These are phyloP conservation scores for Diaporthe ampelina DNA, from an alignment of 2,329 filamentous ascomycete genomes.

Conservation along the genomic window DNA sequence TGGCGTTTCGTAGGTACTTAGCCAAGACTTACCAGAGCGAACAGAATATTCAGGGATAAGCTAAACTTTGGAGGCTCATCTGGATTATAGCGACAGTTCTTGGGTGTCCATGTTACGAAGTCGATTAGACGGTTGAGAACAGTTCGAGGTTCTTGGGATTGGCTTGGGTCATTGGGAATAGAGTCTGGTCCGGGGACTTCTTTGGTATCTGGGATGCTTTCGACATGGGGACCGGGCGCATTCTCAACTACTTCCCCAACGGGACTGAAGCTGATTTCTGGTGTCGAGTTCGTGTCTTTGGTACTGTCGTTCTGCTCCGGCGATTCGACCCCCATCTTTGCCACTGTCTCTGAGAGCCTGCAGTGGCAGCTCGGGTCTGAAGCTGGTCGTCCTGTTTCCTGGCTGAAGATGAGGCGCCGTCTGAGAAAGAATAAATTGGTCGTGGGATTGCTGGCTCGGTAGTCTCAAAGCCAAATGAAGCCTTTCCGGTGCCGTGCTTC, in stretches of 20 bases:
- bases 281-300: neutral
- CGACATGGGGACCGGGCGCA: neutral
- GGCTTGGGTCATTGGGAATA: neutral
- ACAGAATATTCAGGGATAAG: conserved; percentile 77
- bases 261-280: neutral
- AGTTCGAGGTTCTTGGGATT: conserved; percentile 34
- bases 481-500: no score
- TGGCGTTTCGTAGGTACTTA: neutral
- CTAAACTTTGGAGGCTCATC: conserved; percentile 77
- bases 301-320: neutral
- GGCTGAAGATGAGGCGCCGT: neutral
- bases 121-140: neutral
- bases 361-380: neutral
- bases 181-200: neutral
- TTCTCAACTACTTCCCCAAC: no score
- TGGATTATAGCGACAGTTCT: conserved; percentile 77
- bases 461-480: neutral
- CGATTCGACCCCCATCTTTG: neutral
- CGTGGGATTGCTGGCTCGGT: no score
- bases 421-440: no score
- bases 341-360: neutral
- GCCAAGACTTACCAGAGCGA: conserved; percentile 67
- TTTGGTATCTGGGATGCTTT: neutral
- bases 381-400: neutral
- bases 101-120: conserved; percentile 70